Evolutionary conservation across 2,329 filamentous ascomycete species (phyloP), one percentile per base, ranked within the genome.

Genomic region (Didymella keratinophila): DNA sequence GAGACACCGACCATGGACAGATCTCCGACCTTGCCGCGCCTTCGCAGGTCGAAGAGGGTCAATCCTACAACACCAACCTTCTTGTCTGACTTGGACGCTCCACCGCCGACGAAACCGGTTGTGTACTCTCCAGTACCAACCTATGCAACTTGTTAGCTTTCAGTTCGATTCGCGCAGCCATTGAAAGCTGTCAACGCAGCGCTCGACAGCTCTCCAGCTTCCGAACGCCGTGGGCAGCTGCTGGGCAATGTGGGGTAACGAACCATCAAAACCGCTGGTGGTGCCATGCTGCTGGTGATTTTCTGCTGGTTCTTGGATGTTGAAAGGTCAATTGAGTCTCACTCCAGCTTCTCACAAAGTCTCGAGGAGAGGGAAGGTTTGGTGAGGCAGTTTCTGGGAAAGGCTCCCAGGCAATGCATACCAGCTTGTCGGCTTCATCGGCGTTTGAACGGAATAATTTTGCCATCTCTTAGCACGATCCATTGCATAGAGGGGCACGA

Each of bases 91-190:
- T 86, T 89, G 4, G 92, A 96, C 50, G 88, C 89, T 59, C 89
- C 90, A 60, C 88, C 89, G 57, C 91, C 92, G 56, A 97, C 93
- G 69, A 95, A 97, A 57, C 93, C 93, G 42, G 94, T 97, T 70
- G 94, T 97, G 84, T 97, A 97, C 84, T 97, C 93, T 72, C 93
- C 94, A 11, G 93, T 97, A 65, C 93, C 93, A 58, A 97, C 86
- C 90, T 78, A 49, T 27, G 48, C 37, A 25, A 30, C 30, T 37
- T 9, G 48, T 71, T 47, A 68, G 65, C 56, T 44, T n/a, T n/a
- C 20, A 6, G 4, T 20, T 30, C 12, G 12, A 12, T 21, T 21
- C 6, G 10, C 8, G 8, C 25, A 20, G 25, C 5, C 3, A 4
- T 45, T n/a, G n/a, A 25, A 20, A 32, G 25, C 27, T 45, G 2